Conservation (phyloP, 352 stramenopile species). For the Globisporangium solare region DNA sequence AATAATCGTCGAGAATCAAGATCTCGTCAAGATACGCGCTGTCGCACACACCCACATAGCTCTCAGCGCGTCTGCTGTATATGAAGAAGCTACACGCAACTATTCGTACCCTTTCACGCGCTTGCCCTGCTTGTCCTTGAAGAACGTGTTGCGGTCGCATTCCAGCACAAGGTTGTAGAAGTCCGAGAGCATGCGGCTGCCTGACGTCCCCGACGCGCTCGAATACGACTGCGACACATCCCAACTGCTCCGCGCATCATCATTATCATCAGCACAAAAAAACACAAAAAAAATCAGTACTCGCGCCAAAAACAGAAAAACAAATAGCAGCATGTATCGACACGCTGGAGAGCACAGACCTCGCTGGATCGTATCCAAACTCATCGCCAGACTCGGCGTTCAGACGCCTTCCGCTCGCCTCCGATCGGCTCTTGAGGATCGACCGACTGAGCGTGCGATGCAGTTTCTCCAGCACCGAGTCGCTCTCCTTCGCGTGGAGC, state of each 20-base stretch:
- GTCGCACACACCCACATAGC: neutral
- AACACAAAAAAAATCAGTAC: neutral
- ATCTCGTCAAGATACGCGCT: conserved; percentile 43
- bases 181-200: conserved; percentile 69
- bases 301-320: no score
- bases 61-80: neutral
- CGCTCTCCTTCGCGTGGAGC: conserved; percentile 8
- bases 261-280: conserved; percentile 14
- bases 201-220: conserved; percentile 50
- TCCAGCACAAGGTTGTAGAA: conserved; percentile 82
- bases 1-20: conserved; percentile 61
- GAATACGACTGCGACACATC: conserved; percentile 33
- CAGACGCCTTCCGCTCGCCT: conserved; percentile 1
- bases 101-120: conserved; percentile 35
- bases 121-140: conserved; percentile 48
- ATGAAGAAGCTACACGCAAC: neutral
- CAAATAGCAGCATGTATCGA: neutral
- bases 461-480: conserved; percentile 47
- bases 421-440: conserved; percentile 14
- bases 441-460: conserved; percentile 47
- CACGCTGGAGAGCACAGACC: conserved; percentile 1
- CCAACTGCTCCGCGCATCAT: conserved; percentile 25
- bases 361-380: conserved; percentile 4
- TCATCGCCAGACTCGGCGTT: conserved; percentile 4
- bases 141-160: conserved; percentile 61